Evolutionary conservation across 495 filamentous ascomycete genomes (phyloP).

Genomic region (Penicillium dipodomyicola): DNA sequence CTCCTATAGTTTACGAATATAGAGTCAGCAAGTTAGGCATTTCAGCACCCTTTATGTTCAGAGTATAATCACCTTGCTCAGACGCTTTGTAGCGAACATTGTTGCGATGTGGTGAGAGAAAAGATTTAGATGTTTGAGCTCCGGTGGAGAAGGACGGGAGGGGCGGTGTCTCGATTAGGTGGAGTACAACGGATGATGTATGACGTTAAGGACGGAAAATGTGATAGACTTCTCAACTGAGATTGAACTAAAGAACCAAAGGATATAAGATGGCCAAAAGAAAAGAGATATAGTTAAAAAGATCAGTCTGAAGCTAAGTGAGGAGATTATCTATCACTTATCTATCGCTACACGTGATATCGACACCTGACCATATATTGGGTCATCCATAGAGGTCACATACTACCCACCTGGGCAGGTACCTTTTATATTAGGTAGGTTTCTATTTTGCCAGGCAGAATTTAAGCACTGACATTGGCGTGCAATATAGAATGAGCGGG

Average conservation of each 20-base stretch:
- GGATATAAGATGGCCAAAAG: background rate
- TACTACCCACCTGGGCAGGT: background rate
- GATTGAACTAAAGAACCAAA: background rate
- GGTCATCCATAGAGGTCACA: background rate
- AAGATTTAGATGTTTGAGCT: constrained; percentile 2
- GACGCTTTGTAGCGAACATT: constrained; percentile 49
- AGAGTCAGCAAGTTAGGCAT: constrained; percentile 5
- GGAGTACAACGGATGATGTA: constrained; percentile 8
- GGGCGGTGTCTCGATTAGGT: constrained; percentile 6
- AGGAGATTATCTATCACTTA: background rate
- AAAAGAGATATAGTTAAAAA: background rate
- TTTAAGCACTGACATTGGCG: too few species aligned
- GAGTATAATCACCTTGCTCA: constrained; percentile 43
- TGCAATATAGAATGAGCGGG: background rate
- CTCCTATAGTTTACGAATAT: constrained; percentile 27
- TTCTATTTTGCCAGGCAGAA: background rate
- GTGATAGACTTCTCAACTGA: background rate
- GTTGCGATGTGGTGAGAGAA: background rate
- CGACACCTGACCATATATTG: constrained; percentile 7
- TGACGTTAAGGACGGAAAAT: constrained; percentile 7
- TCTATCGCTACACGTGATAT: constrained; percentile 8
- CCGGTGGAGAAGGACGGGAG: constrained; percentile 8
- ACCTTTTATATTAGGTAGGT: background rate
- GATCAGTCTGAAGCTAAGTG: background rate
- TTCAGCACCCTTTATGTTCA: background rate